Evolutionary conservation across 2,329 filamentous ascomycete species (phyloP).

Genomic region (Gnomoniopsis smithogilvyi): DNA sequence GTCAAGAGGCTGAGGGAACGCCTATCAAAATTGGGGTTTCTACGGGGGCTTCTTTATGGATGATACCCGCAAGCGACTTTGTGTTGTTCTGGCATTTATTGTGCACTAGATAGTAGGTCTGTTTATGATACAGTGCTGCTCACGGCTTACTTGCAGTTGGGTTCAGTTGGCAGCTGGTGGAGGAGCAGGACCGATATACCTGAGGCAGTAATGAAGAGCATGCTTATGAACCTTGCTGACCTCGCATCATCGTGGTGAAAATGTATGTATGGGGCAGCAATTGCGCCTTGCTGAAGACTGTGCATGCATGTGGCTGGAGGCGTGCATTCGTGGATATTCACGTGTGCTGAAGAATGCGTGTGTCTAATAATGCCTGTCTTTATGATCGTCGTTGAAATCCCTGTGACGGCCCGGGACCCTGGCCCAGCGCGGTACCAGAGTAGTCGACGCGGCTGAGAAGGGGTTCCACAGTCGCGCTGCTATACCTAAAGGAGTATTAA

Average conservation of each 20-base stretch:
- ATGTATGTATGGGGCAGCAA: too few species aligned
- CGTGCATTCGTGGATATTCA: too few species aligned
- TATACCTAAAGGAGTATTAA: slow-evolving; percentile 9
- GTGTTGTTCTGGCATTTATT: slow-evolving; percentile 8
- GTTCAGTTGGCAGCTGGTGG: background rate
- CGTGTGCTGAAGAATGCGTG: too few species aligned
- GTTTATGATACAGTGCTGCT: background rate
- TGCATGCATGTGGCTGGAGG: too few species aligned
- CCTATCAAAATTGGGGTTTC: slow-evolving; percentile 14
- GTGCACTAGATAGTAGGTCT: background rate
- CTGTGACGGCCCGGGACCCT: background rate
- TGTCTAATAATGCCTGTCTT: too few species aligned
- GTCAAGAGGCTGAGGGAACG: background rate
- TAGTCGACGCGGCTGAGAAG: background rate
- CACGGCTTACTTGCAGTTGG: background rate
- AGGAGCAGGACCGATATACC: background rate
- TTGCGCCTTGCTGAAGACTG: too few species aligned
- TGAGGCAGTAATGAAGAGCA: background rate
- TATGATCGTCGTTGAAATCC: too few species aligned
- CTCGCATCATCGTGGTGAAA: too few species aligned
- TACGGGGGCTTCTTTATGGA: slow-evolving; percentile 12
- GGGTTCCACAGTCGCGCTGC: background rate
- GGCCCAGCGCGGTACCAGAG: too few species aligned
- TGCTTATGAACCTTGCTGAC: background rate
- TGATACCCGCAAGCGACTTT: slow-evolving; percentile 18